Conservation (phyloP, 148 eudicot species). For the Rhododendron simsii region DNA sequence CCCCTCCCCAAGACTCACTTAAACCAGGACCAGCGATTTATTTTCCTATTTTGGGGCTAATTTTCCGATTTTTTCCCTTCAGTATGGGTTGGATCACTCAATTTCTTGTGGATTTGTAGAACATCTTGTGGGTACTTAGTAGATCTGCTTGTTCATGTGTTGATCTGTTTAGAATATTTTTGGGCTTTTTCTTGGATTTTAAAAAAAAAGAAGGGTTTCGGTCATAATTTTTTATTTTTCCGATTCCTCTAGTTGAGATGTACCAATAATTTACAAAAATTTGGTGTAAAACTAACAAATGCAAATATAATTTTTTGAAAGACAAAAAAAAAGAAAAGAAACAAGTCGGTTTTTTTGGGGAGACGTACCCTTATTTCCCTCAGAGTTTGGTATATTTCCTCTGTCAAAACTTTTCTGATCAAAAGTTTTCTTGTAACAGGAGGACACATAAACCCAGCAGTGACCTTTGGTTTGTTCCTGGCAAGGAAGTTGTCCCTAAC, state of each 20-base stretch:
- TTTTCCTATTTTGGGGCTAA: not conserved
- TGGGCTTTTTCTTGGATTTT: too few species aligned
- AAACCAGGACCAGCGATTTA: not conserved
- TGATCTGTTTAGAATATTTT: not conserved
- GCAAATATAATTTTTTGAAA: too few species aligned
- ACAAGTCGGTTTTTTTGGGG: too few species aligned
- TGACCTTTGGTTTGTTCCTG: conserved; percentile 73
- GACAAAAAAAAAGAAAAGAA: too few species aligned
- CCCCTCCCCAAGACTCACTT: not conserved
- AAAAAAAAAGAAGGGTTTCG: too few species aligned
- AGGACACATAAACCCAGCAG: conserved; percentile 92
- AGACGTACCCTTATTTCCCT: too few species aligned
- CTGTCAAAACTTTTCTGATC: not conserved
- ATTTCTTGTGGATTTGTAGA: not conserved
- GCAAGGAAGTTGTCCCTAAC: conserved; percentile 83
- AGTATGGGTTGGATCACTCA: not conserved
- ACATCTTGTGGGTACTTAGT: not conserved
- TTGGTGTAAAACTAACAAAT: too few species aligned
- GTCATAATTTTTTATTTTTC: too few species aligned
- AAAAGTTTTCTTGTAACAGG: conserved; percentile 36
- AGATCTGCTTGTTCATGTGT: not conserved
- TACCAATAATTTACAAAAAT: too few species aligned
- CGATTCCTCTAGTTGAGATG: too few species aligned
- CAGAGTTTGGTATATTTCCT: not conserved
- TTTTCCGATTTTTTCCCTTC: not conserved